Evolutionary conservation across 1,139 yeast species (phyloP), one percentile per base, ranked within the genome.

Genomic region (Geotrichum klebahnii): DNA sequence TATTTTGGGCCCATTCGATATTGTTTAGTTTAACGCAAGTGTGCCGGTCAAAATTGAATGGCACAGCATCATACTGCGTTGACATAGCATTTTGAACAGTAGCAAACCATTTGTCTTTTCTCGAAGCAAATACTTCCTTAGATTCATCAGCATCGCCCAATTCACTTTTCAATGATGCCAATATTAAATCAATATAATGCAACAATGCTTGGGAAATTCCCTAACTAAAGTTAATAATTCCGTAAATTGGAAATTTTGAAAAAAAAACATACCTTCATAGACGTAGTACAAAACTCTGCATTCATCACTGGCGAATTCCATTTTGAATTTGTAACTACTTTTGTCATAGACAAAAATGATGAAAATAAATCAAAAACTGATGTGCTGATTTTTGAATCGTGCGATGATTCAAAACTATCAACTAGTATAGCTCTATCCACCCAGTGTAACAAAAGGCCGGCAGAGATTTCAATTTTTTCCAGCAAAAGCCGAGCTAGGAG

Each of bases 11-110:
- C 19, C 80, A 77, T 4, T 82, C 80, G 16, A 88, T 62, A 59
- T 87, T 81, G 64, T 85, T 86, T 50, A 87, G 70, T 20, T 84
- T 82, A 14, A 84, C 78, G 66, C 95, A 87, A 0, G 90, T 81
- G 49, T 75, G 72, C 2, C 76, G 72, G 54, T 75, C 72, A 67
- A 85, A 85, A 51, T 79, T 76, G 62, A 76, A 83, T 0, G 88
- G 77, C 70, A 56, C 81, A 78, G 52, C 70, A 53, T 55, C 71
- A 66, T 51, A 67, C 60, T 59, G 60, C 10, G 69, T 67, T 5
- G 64, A 60, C 5, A 76, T 66, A 3, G 73, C 79, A 51, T 69
- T 72, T 56, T 70, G 74, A 55, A 79, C 71, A 57, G 58, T 55
- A 3, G 67, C 61, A 2, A 70, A 57, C 73, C 73, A 69, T 40